Conservation (phyloP, 805 yeast genomes). For the Saccharomycopsis sp. region DNA sequence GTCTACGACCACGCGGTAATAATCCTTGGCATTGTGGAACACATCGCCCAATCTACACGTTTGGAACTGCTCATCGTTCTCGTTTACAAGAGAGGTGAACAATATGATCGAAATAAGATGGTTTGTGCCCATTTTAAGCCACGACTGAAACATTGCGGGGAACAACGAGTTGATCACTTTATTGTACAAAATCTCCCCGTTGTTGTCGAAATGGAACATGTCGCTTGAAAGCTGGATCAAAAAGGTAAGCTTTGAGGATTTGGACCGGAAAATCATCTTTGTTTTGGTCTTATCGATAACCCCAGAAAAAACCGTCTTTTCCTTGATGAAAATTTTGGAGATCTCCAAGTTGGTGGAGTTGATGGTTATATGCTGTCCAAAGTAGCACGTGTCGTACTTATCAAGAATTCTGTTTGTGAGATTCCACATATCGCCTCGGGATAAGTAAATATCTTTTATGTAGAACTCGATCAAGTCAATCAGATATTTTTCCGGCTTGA, state of each 20-base stretch:
- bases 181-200: conserved; percentile 90
- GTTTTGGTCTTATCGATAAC: conserved; percentile 64
- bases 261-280: conserved; percentile 80
- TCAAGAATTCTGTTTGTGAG: conserved; percentile 67
- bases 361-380: conserved; percentile 40
- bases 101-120: conserved; percentile 86
- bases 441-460: conserved; percentile 70
- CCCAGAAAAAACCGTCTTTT: conserved; percentile 66
- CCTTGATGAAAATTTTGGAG: conserved; percentile 54
- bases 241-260: conserved; percentile 77
- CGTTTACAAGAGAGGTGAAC: conserved; percentile 73
- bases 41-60: conserved; percentile 51
- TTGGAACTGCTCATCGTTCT: conserved; percentile 26
- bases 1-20: conserved; percentile 89
- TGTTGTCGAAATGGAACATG: conserved; percentile 98
- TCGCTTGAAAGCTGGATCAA: conserved; percentile 86
- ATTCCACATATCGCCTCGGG: conserved; percentile 93
- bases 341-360: conserved; percentile 58
- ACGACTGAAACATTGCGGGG: conserved; percentile 79
- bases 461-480: conserved; percentile 80
- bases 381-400: conserved; percentile 41
- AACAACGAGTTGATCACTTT: conserved; percentile 86
- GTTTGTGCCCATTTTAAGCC: conserved; percentile 84
- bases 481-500: conserved; percentile 40
- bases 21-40: conserved; percentile 63